Base-by-base conservation (phyloP, 257 asterid genomes). In the Craterostigma plantagineum region DNA sequence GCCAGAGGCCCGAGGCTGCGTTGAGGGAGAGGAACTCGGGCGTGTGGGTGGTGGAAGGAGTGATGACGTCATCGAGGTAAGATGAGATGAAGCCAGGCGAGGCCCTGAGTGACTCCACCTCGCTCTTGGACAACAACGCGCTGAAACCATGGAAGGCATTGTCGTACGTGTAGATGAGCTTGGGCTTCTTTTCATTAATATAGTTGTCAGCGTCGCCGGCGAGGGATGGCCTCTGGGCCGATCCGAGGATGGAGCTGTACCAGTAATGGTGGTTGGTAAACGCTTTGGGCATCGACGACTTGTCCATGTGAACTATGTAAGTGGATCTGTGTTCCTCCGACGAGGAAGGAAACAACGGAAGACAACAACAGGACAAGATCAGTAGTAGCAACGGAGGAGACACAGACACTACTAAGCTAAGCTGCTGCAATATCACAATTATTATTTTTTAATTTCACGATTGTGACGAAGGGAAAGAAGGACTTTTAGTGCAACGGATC, bases 11-110 rank as follows among this genome's bases (percentile, higher is more conserved):
- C 10, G 38, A 14, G 30, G 59, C 34, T 0, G 66, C 45, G 35
- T 62, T 62, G 0, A 72, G 76, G 18, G 68, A 76, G 16, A 68
- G 70, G 27, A 64, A 68, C 13, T 61, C 35, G 14, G 61, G 49
- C 8, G 81, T 52, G 8, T 64, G 74, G 7, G 81, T 68, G 40
- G 40, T 36, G 40, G 40, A 3, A 3, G 40, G 40, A 3, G 40
- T 8, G 40, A 36, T 8, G 40, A 8, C 40, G 40, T 9, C 40
- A 8, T 36, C 40, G 12, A 8, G 12, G 14, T 36, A 36, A 12
- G 40, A 10, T 3, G 40, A 36, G 11, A 36, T 3, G 40, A 36
- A 36, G 11, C 40, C 40, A 3, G 40, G 40, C 14, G 40, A 9
- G 12, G 11, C 8, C 40, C 8, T 36, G 11, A 36, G 40, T 1